Conservation (phyloP, 148 eudicot genomes). For the Pharnaceum exiguum region DNA sequence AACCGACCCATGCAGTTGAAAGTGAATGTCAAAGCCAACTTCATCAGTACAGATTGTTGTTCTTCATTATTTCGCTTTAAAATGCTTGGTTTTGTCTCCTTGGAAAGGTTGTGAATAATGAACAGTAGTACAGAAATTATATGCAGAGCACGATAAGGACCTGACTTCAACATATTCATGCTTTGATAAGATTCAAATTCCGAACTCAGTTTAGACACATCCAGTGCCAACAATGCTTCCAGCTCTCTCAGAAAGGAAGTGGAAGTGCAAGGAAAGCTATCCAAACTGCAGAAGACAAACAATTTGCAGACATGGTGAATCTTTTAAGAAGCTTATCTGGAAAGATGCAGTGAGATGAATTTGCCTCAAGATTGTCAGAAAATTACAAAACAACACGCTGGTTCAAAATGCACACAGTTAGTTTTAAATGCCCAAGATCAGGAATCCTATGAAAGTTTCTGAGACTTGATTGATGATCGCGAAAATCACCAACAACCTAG, state of each 20-base stretch:
- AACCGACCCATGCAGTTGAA: slow-evolving; percentile 74
- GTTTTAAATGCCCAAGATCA: no score
- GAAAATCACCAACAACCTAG: no score
- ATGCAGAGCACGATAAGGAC: slow-evolving; percentile 87
- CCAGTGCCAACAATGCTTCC: slow-evolving; percentile 47
- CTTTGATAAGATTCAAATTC: slow-evolving; percentile 57
- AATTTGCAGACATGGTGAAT: background rate
- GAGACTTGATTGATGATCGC: no score
- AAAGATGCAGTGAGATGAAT: no score
- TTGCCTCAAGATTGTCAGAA: no score
- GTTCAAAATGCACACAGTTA: no score
- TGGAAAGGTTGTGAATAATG: slow-evolving; percentile 35
- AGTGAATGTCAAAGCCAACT: slow-evolving; percentile 43
- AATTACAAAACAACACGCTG: no score
- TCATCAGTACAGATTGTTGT: slow-evolving; percentile 24
- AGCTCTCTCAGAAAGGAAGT: slow-evolving; percentile 49
- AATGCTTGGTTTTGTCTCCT: slow-evolving; percentile 22
- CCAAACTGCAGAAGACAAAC: slow-evolving; percentile 43
- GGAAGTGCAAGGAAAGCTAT: slow-evolving; percentile 54
- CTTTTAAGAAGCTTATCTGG: background rate
- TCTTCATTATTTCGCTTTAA: slow-evolving; percentile 21
- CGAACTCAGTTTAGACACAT: slow-evolving; percentile 42
- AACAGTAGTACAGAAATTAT: slow-evolving; percentile 55
- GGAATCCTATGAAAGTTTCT: no score
- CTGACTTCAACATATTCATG: slow-evolving; percentile 52